Base-by-base conservation (phyloP, 2,329 filamentous ascomycete genomes). In the Gnomoniopsis smithogilvyi region DNA sequence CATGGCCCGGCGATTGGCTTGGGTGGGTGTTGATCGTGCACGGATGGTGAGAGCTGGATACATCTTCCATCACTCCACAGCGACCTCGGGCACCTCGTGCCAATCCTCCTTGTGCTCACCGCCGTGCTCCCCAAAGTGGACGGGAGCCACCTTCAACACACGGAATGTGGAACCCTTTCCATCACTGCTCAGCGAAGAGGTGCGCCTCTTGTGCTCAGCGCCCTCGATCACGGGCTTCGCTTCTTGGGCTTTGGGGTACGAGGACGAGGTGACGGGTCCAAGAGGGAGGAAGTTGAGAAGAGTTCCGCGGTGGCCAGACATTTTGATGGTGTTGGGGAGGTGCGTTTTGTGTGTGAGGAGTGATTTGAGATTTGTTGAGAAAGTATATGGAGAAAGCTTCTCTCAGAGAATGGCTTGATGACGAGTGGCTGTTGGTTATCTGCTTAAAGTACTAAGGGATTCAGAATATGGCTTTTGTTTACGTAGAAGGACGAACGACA, bases 111-210 rank as follows among this genome's bases (percentile, higher is more conserved):
- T 79, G 75, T 83, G 75, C 57, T 80, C 81, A 62, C 77, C 82
- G 22, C 74, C 73, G 71, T 84, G 81, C 76, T 83, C 83, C 64
- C 85, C 85, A 72, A 78, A 86, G 78, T 87, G 83, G 60, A 87
- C 84, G 36, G 84, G 84, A 24, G 82, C 82, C 59, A 88, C 82
- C 77, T 86, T 87, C 65, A 88, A 79, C 71, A 88, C 82, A 60
- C 79, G 77, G 65, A 75, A 73, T 67, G 63, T 75, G 63, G 58
- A 66, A 68, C 67, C 72, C 52, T 56, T 77, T 66, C 68, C 72
- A 63, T 72, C 71, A 69, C 78, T 82, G 61, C 78, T 82, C 64
- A 79, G 70, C 70, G 80, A 83, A 59, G 81, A 83, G 63, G 78
- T 81, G 70, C 84, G 82, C 69, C 82, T 78, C 65, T 69, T 65